Conservation (phyloP, 169 alveolate species). For the Plasmodium coatneyi region DNA sequence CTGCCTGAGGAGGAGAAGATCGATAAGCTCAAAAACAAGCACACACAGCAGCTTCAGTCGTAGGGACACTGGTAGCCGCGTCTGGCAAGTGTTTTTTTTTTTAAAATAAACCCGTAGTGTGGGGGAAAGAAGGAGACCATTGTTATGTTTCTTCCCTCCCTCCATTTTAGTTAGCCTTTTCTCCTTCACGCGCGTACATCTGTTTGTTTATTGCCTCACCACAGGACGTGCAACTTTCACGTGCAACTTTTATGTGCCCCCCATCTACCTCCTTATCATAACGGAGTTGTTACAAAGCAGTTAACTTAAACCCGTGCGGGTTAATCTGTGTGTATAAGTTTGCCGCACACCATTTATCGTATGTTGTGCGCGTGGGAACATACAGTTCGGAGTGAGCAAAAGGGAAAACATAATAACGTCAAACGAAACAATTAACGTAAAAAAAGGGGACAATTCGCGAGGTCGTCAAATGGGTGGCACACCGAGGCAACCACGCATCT, state of each 20-base stretch:
- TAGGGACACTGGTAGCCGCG: too few species aligned
- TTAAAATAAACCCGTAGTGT: not conserved
- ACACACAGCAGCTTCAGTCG: not conserved
- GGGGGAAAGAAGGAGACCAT: not conserved
- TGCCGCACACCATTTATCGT: not conserved
- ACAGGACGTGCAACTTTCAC: not conserved
- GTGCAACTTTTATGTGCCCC: too few species aligned
- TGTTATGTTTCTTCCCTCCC: not conserved
- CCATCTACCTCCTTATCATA: not conserved
- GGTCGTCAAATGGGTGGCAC: not conserved
- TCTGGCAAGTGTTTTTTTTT: not conserved
- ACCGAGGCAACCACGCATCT: too few species aligned
- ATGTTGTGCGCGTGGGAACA: not conserved
- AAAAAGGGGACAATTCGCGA: not conserved
- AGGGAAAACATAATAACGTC: too few species aligned
- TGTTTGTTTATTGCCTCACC: not conserved
- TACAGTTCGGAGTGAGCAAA: not conserved
- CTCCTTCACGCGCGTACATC: not conserved
- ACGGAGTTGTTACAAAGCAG: not conserved
- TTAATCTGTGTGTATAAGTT: too few species aligned
- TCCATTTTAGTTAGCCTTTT: not conserved
- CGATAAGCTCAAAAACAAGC: constrained; percentile 10
- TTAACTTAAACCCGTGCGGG: not conserved
- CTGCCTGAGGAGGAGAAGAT: constrained; percentile 49
- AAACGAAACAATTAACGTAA: not conserved